A percentile compares a stretch with the other conserved stretches of the same genome.
Evolutionary conservation across 164 flowering plant species (phyloP).

Genomic region (Houttuynia cordata): DNA sequence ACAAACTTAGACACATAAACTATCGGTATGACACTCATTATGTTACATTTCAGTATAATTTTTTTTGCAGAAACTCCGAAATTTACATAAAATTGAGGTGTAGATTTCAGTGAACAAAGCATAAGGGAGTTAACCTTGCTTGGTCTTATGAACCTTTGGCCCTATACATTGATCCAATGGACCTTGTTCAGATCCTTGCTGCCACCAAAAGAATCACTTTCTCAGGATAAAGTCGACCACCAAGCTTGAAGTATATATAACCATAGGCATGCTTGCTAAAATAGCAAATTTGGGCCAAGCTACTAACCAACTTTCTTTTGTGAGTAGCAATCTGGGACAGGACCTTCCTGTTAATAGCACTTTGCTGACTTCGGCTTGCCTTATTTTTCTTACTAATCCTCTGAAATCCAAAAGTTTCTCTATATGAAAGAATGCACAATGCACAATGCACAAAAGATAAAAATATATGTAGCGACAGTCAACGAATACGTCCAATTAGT

Average conservation of each 20-base stretch:
- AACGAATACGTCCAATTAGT: not conserved
- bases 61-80: not conserved
- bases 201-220: constrained; percentile 2
- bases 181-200: constrained; percentile 19
- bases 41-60: not conserved
- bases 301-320: constrained; percentile 20
- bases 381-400: constrained; percentile 22
- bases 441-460: not conserved
- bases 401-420: constrained; percentile 3
- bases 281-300: not conserved
- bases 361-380: constrained; percentile 22
- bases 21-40: not conserved
- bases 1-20: not conserved
- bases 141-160: constrained; percentile 13
- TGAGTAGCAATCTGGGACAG: constrained; percentile 5
- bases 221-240: not conserved
- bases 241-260: not conserved
- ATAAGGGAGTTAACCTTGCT: constrained; percentile 9
- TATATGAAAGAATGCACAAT: not conserved
- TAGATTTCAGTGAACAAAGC: not conserved
- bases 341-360: constrained; percentile 13
- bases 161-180: constrained; percentile 7
- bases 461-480: too few species aligned
- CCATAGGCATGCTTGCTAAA: too few species aligned
- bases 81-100: not conserved